Percentiles rank a stretch among this genome's conserved stretches.
Evolutionary conservation across 1,139 yeast species (phyloP).

Genomic region (Yamadazyma diddensiae): DNA sequence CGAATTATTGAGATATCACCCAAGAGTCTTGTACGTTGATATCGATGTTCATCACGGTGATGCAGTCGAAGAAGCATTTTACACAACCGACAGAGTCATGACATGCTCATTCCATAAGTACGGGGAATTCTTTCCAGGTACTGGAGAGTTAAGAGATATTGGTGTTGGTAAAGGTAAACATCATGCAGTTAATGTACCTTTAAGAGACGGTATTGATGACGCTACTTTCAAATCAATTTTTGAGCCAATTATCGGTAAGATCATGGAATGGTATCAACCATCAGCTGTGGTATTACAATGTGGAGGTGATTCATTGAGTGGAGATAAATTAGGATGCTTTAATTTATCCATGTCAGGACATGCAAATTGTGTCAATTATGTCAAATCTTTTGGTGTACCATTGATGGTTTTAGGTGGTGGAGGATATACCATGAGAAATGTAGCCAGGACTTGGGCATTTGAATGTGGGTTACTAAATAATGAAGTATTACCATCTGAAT

Average conservation of each 20-base stretch:
- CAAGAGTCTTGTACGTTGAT: conserved; percentile 89
- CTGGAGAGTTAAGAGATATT: conserved; percentile 82
- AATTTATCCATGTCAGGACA: conserved; percentile 88
- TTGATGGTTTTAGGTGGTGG: conserved; percentile 95
- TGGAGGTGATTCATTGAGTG: conserved; percentile 95
- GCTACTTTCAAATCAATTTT: conserved; percentile 84
- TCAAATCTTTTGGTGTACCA: conserved; percentile 84
- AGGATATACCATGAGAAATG: conserved; percentile 96
- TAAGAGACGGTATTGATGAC: conserved; percentile 94
- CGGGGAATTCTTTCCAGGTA: conserved; percentile 96
- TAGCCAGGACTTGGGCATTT: conserved; percentile 92
- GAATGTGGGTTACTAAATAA: conserved; percentile 89
- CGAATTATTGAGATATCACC: conserved; percentile 78
- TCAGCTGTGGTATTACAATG: conserved; percentile 93
- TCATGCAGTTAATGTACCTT: conserved; percentile 87
- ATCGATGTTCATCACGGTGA: conserved; percentile 98
- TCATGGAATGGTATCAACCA: conserved; percentile 91
- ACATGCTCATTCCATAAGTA: conserved; percentile 93
- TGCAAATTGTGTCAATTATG: conserved; percentile 89
- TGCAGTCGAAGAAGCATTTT: conserved; percentile 97
- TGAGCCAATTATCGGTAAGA: conserved; percentile 80
- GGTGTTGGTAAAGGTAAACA: conserved; percentile 88
- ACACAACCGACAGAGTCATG: conserved; percentile 93
- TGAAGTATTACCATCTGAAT: conserved; percentile 71
- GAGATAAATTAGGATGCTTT: conserved; percentile 91